Evolutionary conservation across 164 flowering plant species (phyloP).

Genomic region (Nymphaea colorata): DNA sequence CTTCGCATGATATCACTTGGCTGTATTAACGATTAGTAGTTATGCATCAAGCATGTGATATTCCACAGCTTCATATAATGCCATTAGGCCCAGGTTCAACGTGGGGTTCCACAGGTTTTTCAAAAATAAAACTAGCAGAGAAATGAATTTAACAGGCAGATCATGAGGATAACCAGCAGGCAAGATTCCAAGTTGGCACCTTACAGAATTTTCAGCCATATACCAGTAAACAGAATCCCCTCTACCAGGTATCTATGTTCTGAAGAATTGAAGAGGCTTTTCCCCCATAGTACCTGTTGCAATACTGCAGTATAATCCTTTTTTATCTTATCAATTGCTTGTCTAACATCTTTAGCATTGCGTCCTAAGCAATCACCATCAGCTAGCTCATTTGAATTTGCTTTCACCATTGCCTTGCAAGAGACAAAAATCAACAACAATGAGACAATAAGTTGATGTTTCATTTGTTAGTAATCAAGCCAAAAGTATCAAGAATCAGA

Average conservation of each 20-base stretch:
- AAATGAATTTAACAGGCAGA: neutral
- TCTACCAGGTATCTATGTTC: neutral
- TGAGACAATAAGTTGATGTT: neutral
- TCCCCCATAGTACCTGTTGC: slow-evolving; percentile 36
- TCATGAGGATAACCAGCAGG: neutral
- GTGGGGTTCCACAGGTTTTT: too few species aligned
- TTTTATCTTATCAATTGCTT: slow-evolving; percentile 33
- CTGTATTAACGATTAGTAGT: too few species aligned
- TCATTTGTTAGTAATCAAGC: neutral
- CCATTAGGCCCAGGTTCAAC: too few species aligned
- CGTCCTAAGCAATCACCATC: slow-evolving; percentile 19
- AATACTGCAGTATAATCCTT: slow-evolving; percentile 37
- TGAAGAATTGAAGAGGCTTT: neutral
- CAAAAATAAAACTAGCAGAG: neutral
- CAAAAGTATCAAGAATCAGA: neutral
- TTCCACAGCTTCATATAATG: too few species aligned
- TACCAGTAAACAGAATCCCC: neutral
- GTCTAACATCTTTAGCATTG: slow-evolving; percentile 24
- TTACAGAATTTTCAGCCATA: neutral
- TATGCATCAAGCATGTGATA: too few species aligned
- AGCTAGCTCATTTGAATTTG: slow-evolving; percentile 13
- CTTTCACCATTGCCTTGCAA: slow-evolving; percentile 39
- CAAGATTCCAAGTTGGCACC: neutral
- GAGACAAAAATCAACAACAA: slow-evolving; percentile 1
- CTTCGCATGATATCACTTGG: too few species aligned